Evolutionary conservation across 371 early-diverging fungal genomes (phyloP), one percentile per base, ranked within the genome.

Genomic region (Mucor sp.): DNA sequence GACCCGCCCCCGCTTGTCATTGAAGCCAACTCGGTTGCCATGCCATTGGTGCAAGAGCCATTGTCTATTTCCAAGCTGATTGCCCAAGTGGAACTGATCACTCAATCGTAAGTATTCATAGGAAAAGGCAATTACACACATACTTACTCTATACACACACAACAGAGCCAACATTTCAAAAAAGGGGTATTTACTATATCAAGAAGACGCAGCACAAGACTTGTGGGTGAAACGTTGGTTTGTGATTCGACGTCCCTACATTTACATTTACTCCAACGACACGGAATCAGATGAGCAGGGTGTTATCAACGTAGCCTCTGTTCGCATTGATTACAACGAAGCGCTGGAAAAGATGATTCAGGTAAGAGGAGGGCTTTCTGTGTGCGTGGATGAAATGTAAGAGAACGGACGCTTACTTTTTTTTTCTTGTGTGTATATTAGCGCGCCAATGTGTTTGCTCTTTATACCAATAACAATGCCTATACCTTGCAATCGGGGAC

Each of bases 191-290:
- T 73, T 89, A 23, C 77, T 86, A 19, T 88, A 85, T 64, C 89
- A 89, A 33, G 86, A 92, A 55, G 76, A 85, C 61, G 77, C 84
- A 12, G 73, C 78, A 11, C 83, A 83, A 21, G 90, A 90, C 61
- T 68, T 71, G 25, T 96, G 96, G 96, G 78, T 85, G 3, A 87
- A 89, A 61, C 84, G 90, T 5, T 95, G 91, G 91, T 89, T 94
- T 78, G 94, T 95, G 39, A 85, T 96, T 59, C 90, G 94, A 66
- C 84, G 90, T 60, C 96, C 96, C 12, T 93, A 92, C 69, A 83
- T 96, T 47, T 93, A 90, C 67, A 83, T 94, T 48, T 94, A 91
- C 75, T 77, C 77, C 50, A 83, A 87, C 65, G 74, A 85, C 14
- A 76, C 81, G 2, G 92, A 93, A 68, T 70, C 76, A 19, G 89